Percentiles rank a stretch among this genome's conserved stretches.
Conservation (phyloP, 2,329 filamentous ascomycete genomes). For the Emericellopsis atlantica region DNA sequence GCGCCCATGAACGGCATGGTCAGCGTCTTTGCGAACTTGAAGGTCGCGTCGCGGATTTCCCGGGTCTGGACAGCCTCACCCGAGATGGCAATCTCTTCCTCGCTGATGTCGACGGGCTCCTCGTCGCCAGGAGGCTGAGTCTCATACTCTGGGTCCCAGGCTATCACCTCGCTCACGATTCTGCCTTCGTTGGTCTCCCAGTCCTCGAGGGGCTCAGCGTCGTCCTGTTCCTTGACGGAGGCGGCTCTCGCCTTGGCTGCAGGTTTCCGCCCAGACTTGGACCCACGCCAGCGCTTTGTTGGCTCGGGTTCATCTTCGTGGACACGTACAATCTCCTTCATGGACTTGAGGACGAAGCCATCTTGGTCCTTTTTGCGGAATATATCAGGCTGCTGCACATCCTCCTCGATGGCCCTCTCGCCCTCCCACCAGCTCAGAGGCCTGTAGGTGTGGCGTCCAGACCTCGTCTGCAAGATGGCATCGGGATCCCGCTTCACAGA, state of each 20-base stretch:
- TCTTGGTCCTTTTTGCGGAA: constrained; percentile 15
- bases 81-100: constrained; percentile 44
- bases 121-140: constrained; percentile 37
- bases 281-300: constrained; percentile 16
- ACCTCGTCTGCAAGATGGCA: constrained; percentile 50
- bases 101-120: constrained; percentile 39
- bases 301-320: not conserved
- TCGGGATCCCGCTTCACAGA: constrained; percentile 37
- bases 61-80: constrained; percentile 42
- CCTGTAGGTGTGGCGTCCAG: constrained; percentile 63
- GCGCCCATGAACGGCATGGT: constrained; percentile 77
- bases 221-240: not conserved
- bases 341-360: constrained; percentile 50
- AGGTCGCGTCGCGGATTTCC: constrained; percentile 53
- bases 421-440: constrained; percentile 82
- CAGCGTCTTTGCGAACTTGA: constrained; percentile 82
- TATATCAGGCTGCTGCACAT: constrained; percentile 38
- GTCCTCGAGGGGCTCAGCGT: constrained; percentile 39
- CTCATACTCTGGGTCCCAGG: constrained; percentile 50
- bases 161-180: constrained; percentile 49
- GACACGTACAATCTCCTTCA: constrained; percentile 67
- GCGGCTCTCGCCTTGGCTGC: not conserved
- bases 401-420: constrained; percentile 61
- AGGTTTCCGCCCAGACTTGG: constrained; percentile 16
- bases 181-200: constrained; percentile 61